Evolutionary conservation across 495 filamentous ascomycete species (phyloP), one percentile per base, ranked within the genome.

Genomic region (Platismatia glauca): DNA sequence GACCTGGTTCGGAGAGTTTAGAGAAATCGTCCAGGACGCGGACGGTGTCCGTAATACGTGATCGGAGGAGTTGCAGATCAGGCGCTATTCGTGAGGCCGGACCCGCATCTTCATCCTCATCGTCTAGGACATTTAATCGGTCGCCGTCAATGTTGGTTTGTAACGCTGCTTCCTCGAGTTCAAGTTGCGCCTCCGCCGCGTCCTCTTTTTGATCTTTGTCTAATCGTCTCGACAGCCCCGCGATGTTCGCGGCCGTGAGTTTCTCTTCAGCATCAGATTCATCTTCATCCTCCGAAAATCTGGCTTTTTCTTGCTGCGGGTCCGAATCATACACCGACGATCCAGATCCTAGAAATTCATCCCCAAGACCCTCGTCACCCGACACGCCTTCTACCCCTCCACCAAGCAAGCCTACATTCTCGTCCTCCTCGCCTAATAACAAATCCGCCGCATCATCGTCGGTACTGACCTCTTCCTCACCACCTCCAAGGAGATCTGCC

Each of bases 271-370:
- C 87, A 67, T 95, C 91, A 1, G 86, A 89, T 44, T 90, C 84
- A 63, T 93, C 90, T 71, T 96, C 92, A 69, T 98, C 94, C 61
- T 97, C 93, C 0, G 94, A 97, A 78, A 96, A 98, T 76, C 94
- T 87, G 43, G 85, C 82, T 70, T 78, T 74, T 59, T 76, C 66
- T 56, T 80, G 74, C 58, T 88, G 86, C 50, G 86, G 84, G 46
- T 84, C 87, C 16, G 89, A 94, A 68, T 91, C 91, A 64, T 85
- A 86, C 48, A 90, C 82, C 2, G 88, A 89, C 60, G 84, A 72
- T 64, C 66, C 80, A 72, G 71, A 84, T 13, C 78, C 83, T 18
- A 85, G 62, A 68, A 86, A 82, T 61, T 86, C 84, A 67, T 88
- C 85, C 62, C 75, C 75, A 12, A 79, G 70, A 11, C 85, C 85